These are phyloP conservation scores for Cicer arietinum DNA, from an alignment of 306 rosid genomes.

Conservation along the genomic window DNA sequence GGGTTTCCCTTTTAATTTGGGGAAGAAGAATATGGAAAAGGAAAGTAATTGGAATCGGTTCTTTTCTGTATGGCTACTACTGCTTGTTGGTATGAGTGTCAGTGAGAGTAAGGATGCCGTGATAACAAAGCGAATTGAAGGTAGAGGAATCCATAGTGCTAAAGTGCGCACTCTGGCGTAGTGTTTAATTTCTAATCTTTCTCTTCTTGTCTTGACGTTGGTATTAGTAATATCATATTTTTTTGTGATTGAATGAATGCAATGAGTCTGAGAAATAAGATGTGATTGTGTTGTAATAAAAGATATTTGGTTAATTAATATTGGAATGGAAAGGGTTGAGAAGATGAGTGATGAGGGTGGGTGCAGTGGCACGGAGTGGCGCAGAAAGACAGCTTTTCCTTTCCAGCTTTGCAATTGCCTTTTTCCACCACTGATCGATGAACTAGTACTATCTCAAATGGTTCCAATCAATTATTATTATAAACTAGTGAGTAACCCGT, in stretches of 20 bases:
- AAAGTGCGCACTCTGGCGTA: slow-evolving; percentile 38
- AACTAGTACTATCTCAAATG: background rate
- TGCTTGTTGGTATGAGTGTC: slow-evolving; percentile 18
- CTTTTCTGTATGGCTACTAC: background rate
- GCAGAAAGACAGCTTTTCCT: slow-evolving; percentile 29
- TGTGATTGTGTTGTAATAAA: background rate
- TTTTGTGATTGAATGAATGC: too few relatives aligned
- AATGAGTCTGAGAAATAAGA: too few relatives aligned
- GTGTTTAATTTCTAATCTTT: slow-evolving; percentile 29
- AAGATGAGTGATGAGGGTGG: background rate
- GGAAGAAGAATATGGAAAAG: background rate
- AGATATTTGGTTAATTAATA: background rate
- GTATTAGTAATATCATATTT: too few relatives aligned
- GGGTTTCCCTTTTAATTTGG: background rate
- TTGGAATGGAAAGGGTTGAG: background rate
- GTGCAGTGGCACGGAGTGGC: slow-evolving; percentile 37
- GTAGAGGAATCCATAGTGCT: slow-evolving; percentile 52
- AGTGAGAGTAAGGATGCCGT: slow-evolving; percentile 51
- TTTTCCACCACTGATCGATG: slow-evolving; percentile 56
- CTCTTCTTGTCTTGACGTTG: background rate
- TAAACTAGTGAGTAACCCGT: too few relatives aligned
- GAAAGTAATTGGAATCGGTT: slow-evolving; percentile 41
- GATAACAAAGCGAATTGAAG: slow-evolving; percentile 51
- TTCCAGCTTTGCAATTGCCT: slow-evolving; percentile 55
- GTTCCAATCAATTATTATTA: background rate